Percentiles rank a stretch among this genome's conserved stretches.
phyloP scores from a whole-genome alignment of 805 yeast genomes.

The Komagataella phaffii region DNA sequence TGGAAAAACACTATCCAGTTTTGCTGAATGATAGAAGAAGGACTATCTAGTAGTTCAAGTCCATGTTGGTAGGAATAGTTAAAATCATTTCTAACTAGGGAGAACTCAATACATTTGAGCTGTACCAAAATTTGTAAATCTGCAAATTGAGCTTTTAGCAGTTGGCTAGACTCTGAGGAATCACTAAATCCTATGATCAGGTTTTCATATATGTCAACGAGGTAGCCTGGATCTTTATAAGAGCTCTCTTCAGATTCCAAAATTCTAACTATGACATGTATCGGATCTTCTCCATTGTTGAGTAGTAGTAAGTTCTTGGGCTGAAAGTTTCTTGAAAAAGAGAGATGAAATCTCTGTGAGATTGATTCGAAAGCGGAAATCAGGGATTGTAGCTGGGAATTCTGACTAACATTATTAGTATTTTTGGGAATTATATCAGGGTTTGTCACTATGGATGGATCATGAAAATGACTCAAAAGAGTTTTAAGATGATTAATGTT shows the following conservation, averaged over 20 bases:
- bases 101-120: constrained; percentile 48
- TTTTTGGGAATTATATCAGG: not conserved
- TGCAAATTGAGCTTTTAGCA: not conserved
- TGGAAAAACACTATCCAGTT: constrained; percentile 69
- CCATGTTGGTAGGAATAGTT: constrained; percentile 36
- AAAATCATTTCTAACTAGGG: constrained; percentile 52
- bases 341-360: not conserved
- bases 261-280: constrained; percentile 12
- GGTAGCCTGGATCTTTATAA: constrained; percentile 27
- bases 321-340: not conserved
- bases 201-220: constrained; percentile 8
- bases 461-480: not conserved
- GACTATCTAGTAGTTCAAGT: constrained; percentile 21
- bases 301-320: not conserved
- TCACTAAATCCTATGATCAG: not conserved
- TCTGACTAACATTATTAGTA: not conserved
- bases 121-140: constrained; percentile 10
- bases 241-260: constrained; percentile 42
- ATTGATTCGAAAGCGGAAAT: not conserved
- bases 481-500: constrained; percentile 4
- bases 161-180: not conserved
- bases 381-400: not conserved
- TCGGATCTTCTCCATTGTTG: constrained; percentile 9
- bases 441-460: not conserved
- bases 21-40: constrained; percentile 10